Percentiles rank a stretch among this genome's conserved stretches.
These are phyloP conservation scores for Henckelia pumila DNA, from an alignment of 257 asterid genomes.

Conservation along the genomic window DNA sequence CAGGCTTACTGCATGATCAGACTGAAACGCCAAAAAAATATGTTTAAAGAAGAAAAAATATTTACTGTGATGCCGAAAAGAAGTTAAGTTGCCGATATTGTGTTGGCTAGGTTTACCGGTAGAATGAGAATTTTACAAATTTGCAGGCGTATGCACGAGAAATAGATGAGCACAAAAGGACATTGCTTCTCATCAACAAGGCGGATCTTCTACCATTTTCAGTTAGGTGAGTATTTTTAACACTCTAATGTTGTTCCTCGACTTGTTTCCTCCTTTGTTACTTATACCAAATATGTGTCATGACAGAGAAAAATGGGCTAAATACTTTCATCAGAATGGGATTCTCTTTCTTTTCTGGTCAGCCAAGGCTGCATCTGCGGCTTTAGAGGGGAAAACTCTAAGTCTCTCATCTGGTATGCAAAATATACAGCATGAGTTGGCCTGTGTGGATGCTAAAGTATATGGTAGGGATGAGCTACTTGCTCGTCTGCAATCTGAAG, in stretches of 20 bases:
- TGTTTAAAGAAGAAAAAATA: neutral
- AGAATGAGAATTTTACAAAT: slow-evolving; percentile 19
- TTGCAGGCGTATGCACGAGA: slow-evolving; percentile 86
- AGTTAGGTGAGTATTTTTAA: slow-evolving; percentile 55
- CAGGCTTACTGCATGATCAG: neutral
- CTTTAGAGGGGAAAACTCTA: slow-evolving; percentile 57
- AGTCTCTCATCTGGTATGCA: slow-evolving; percentile 28
- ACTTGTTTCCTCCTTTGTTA: slow-evolving; percentile 4
- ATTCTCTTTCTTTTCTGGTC: slow-evolving; percentile 96
- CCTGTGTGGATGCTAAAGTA: slow-evolving; percentile 56
- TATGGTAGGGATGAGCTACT: slow-evolving; percentile 79
- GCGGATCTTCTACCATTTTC: slow-evolving; percentile 88
- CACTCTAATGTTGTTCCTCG: slow-evolving; percentile 14
- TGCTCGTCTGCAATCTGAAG: slow-evolving; percentile 76
- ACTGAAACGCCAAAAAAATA: neutral
- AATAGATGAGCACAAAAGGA: slow-evolving; percentile 83
- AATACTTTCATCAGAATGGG: slow-evolving; percentile 65
- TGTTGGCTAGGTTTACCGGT: neutral
- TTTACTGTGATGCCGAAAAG: neutral
- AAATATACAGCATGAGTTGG: slow-evolving; percentile 35
- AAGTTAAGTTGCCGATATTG: slow-evolving; percentile 10
- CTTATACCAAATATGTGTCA: neutral
- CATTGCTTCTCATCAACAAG: slow-evolving; percentile 91
- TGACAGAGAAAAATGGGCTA: slow-evolving; percentile 81
- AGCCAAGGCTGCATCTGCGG: slow-evolving; percentile 91